Base-by-base conservation (phyloP, 371 early-diverging fungal species). In the Cokeromyces recurvatus region DNA sequence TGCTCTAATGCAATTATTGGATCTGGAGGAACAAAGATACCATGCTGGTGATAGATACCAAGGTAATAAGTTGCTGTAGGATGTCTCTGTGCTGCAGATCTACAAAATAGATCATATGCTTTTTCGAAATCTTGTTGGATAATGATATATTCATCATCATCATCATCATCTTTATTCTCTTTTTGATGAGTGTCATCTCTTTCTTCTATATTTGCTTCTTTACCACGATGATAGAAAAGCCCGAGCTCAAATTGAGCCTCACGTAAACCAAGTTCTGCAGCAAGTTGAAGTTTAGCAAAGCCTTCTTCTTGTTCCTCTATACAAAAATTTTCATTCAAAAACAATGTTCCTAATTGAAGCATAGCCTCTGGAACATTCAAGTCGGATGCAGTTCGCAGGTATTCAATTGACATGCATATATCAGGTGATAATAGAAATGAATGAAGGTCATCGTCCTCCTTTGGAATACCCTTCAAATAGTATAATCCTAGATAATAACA, bases 11-110 rank as follows among this genome's bases (percentile, higher is more conserved):
- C 73, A 20, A 51, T 24, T 0, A 38, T 32, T 2, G 43, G 19
- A 31, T 61, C 55, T 1, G 62, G 59, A n/a, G 58, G 32, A 12
- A 59, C 66, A 36, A 58, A 57, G 19, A 68, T 63, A 15, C 73
- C 73, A 34, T 72, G 61, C 15, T 72, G 64, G 19, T 72, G 55
- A 12, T 68, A 72, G 2, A 60, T 50, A 5, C 66, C 73, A 16
- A 72, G 50, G n/a, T 63, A 68, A 21, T 65, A 42, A 3, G 62
- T 62, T 2, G 74, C 60, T 14, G 63, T 57, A n/a, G 58, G 55
- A 32, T 69, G 66, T 1, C 54, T 55, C 23, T 67, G 63, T 11
- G 45, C 52, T 15, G 74, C 66, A 12, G 73, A 53, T 34, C 68
- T 53, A 32, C 55, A 61, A 42, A 72, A 72, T 4, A 59, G 49